These are phyloP conservation scores for Neocallimastix lanati DNA, from an alignment of 192 early-diverging fungal species.

Conservation along the genomic window DNA sequence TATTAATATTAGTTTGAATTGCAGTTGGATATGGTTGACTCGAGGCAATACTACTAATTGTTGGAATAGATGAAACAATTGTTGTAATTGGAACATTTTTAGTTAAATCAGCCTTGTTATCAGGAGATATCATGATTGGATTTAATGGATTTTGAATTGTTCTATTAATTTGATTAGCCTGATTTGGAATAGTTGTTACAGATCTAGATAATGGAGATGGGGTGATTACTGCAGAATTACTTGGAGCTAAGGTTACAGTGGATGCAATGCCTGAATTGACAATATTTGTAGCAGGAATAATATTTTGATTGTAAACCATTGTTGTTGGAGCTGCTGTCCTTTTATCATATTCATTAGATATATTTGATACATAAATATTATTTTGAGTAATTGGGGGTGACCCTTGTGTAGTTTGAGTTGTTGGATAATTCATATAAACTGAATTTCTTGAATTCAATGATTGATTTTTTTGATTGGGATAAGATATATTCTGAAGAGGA, in stretches of 20 bases:
- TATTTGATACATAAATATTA: not conserved
- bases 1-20: not conserved
- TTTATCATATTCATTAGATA: not conserved
- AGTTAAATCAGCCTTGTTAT: not conserved
- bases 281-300: not conserved
- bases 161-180: not conserved
- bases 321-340: not conserved
- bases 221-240: not conserved
- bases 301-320: not conserved
- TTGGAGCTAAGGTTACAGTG: not conserved
- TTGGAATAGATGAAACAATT: not conserved
- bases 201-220: not conserved
- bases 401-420: not conserved
- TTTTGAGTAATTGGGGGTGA: not conserved
- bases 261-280: not conserved
- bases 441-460: not conserved
- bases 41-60: not conserved
- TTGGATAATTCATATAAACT: not conserved
- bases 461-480: not conserved
- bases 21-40: not conserved
- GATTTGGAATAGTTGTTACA: not conserved
- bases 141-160: no score
- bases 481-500: not conserved
- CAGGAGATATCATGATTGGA: not conserved
- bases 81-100: not conserved